Conservation (phyloP, 1,284 basidiomycete genomes). For the Cutaneotrichosporon mucoides region DNA sequence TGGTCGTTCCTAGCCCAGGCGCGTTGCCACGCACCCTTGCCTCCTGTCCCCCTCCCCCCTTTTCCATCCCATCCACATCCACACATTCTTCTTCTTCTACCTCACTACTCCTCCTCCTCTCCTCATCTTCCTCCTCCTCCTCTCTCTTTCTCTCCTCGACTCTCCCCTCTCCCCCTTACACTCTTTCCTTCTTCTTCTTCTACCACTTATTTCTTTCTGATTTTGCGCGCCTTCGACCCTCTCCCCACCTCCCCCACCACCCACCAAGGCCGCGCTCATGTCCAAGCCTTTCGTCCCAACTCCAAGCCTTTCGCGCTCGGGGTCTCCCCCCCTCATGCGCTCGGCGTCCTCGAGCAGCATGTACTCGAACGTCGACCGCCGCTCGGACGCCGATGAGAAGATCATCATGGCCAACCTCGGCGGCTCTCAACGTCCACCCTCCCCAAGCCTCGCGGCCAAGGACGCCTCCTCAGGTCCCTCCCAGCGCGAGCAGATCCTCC, state of each 20-base stretch:
- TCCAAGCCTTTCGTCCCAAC: conserved; percentile 41
- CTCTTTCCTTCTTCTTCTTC: too few relatives aligned
- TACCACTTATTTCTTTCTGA: too few relatives aligned
- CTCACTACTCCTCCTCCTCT: neutral
- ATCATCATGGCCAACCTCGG: conserved; percentile 22
- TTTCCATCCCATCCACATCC: too few relatives aligned
- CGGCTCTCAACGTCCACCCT: conserved; percentile 17
- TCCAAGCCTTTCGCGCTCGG: conserved; percentile 34
- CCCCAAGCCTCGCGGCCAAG: conserved; percentile 7
- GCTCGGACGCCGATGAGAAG: conserved; percentile 26
- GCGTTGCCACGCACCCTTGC: too few relatives aligned
- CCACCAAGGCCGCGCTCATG: conserved; percentile 17
- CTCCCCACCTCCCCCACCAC: too few relatives aligned
- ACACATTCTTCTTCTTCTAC: too few relatives aligned
- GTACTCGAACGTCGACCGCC: conserved; percentile 14
- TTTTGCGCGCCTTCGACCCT: too few relatives aligned
- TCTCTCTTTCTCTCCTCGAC: neutral
- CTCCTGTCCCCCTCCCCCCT: too few relatives aligned
- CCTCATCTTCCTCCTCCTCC: neutral
- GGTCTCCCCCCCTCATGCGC: conserved; percentile 29
- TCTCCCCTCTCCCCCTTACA: neutral
- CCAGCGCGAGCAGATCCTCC: conserved; percentile 53
- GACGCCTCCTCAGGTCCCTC: conserved; percentile 25
- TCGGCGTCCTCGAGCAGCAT: conserved; percentile 23
- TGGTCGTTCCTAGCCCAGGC: too few relatives aligned